A percentile compares a stretch with the other conserved stretches of the same genome.
phyloP scores from a whole-genome alignment of 495 filamentous ascomycete genomes.

The Sabuloglossum arenarium region DNA sequence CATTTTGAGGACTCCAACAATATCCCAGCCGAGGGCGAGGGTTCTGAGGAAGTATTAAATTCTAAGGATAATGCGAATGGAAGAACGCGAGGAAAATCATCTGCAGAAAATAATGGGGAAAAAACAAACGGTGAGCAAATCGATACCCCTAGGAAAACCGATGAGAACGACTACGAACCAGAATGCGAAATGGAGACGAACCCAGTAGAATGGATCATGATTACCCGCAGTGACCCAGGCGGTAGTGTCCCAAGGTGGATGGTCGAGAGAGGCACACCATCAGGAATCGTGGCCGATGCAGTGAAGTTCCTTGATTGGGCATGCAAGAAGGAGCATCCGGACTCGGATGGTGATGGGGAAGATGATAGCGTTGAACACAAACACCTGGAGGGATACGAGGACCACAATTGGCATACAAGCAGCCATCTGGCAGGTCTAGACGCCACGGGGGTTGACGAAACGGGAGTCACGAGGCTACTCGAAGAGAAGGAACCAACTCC shows the following conservation, averaged over 20 bases:
- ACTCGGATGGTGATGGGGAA: not conserved
- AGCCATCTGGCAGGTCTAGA: slow-evolving; percentile 17
- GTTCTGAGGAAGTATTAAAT: not conserved
- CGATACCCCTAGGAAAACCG: slow-evolving; percentile 15
- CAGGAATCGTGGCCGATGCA: slow-evolving; percentile 62
- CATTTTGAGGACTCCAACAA: not conserved
- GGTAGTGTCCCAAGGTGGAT: slow-evolving; percentile 85
- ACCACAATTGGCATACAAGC: slow-evolving; percentile 12
- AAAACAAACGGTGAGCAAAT: slow-evolving; percentile 20
- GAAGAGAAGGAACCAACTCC: not conserved
- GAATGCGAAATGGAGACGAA: slow-evolving; percentile 29
- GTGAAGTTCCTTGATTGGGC: slow-evolving; percentile 79
- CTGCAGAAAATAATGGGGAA: slow-evolving; percentile 19
- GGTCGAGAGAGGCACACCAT: slow-evolving; percentile 81
- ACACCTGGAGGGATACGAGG: not conserved
- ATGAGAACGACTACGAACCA: slow-evolving; percentile 16
- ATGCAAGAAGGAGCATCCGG: slow-evolving; percentile 26
- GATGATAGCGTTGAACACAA: not conserved
- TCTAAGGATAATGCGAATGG: slow-evolving; percentile 4
- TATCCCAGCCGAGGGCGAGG: not conserved
- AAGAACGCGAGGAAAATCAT: slow-evolving; percentile 23
- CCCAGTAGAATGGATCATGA: slow-evolving; percentile 90
- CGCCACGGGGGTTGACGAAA: slow-evolving; percentile 6
- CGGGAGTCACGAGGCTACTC: slow-evolving; percentile 1
- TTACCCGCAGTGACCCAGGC: slow-evolving; percentile 84